Base-by-base conservation (phyloP, 371 early-diverging fungal species). In the Mucor velutinosus region DNA sequence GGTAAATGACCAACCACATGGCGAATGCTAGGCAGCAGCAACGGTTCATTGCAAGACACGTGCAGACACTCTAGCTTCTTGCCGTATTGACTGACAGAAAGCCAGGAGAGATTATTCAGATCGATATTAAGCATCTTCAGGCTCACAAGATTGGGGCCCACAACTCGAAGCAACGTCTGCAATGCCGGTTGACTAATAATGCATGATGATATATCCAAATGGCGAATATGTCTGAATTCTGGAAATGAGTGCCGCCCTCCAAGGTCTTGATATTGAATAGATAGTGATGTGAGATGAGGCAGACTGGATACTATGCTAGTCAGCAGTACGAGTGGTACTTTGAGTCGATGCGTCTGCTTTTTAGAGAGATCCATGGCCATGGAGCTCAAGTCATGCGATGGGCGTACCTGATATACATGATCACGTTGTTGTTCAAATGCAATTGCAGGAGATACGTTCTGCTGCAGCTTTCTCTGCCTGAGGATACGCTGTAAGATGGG, bases 61-160 rank as follows among this genome's bases (percentile, higher is more conserved):
- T 81, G 79, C 45, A 81, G 71, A 43, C 71, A 75, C 37, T 61
- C 43, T 3, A 81, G 32, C 0, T 60, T 25, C 17, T 53, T 60
- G 7, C 75, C 69, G 25, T 65, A 66, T 32, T 66, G 74, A 23
- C 64, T 59, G 14, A 81, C 61, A 45, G 68, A 60, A 1, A 80
- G 62, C 56, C 73, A 55, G 2, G 77, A 74, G 11, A 82, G 39
- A 23, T 71, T 69, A 7, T 71, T 67, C 17, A 78, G 35, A 12
- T 79, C 80, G 12, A 82, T 73, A 62, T 79, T 79, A 11, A 79
- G 64, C 82, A 82, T 80, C 55, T 82, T 82, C 7, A 82, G 62
- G 8, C 65, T 70, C 0, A 21, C 19, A 8, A 82, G 59, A 6
- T 64, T 64, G 1, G 33, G 58, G 1, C 74, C 78, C 11, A 70